A percentile compares a stretch with the other conserved stretches of the same genome.
phyloP scores from a whole-genome alignment of 2,329 filamentous ascomycete genomes.

The Fusarium longipes region DNA sequence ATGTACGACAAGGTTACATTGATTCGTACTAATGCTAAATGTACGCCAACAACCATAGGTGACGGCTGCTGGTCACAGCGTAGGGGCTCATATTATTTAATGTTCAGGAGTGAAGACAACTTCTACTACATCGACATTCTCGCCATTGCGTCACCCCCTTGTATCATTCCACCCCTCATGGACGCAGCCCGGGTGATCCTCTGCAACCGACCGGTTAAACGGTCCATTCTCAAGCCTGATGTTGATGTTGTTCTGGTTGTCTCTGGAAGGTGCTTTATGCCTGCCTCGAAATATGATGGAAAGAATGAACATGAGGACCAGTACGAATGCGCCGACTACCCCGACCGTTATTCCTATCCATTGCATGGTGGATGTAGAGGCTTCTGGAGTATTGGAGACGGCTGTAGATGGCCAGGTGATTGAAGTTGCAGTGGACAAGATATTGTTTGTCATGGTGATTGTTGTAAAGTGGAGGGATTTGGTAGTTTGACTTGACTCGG shows the following conservation, averaged over 20 bases:
- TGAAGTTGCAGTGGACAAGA: background rate
- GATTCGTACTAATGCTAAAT: too few relatives aligned
- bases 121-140: too few relatives aligned
- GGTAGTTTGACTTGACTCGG: background rate
- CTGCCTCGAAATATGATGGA: fast-evolving
- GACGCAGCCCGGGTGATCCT: background rate
- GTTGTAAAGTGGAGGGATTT: background rate
- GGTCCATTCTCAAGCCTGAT: background rate
- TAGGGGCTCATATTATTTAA: too few relatives aligned
- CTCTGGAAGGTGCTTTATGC: background rate
- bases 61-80: too few relatives aligned
- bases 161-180: background rate
- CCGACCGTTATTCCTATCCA: background rate
- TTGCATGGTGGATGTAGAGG: background rate
- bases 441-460: background rate
- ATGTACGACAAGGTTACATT: background rate
- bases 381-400: fast-evolving
- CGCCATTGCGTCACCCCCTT: too few relatives aligned
- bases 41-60: too few relatives aligned
- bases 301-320: background rate
- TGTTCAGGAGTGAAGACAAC: too few relatives aligned
- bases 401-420: background rate
- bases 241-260: slow-evolving; percentile 1
- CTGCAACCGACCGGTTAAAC: background rate
- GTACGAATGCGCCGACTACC: background rate